phyloP scores from a whole-genome alignment of 1,284 basidiomycete species.

The Malassezia obtusa region DNA sequence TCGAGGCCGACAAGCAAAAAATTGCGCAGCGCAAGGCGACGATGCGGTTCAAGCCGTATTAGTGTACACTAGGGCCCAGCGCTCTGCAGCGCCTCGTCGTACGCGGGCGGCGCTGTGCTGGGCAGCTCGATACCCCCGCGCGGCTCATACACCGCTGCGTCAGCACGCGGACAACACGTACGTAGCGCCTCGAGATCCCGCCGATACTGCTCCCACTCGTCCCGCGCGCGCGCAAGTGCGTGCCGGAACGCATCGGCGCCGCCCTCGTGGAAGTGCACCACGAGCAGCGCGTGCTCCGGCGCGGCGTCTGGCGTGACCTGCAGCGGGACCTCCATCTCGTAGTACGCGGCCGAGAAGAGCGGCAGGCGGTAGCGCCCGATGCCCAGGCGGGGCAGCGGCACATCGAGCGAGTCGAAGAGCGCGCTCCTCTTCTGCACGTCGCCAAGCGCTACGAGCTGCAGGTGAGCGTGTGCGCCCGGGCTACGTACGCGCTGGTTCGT shows the following conservation, averaged over 20 bases:
- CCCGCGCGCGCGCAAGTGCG: background rate
- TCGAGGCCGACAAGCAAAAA: constrained; percentile 39
- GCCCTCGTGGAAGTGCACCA: background rate
- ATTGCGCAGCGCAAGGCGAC: constrained; percentile 36
- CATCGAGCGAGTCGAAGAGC: background rate
- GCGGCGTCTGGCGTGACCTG: background rate
- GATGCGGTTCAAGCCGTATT: constrained; percentile 39
- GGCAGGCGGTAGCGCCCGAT: background rate
- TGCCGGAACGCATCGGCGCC: background rate
- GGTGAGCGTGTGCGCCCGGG: background rate
- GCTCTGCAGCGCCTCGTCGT: background rate
- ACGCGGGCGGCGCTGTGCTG: background rate
- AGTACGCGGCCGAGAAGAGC: constrained; percentile 1
- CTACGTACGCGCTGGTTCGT: background rate
- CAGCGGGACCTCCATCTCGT: background rate
- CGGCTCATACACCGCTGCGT: constrained; percentile 8
- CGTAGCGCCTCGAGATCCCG: background rate
- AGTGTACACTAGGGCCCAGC: background rate
- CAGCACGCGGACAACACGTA: background rate
- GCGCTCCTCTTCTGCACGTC: background rate
- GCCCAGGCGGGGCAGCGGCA: background rate
- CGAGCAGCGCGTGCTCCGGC: background rate
- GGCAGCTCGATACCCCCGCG: constrained; percentile 12
- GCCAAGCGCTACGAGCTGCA: background rate
- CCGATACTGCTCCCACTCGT: background rate